Evolutionary conservation across 2,329 filamentous ascomycete genomes (phyloP), one percentile per base, ranked within the genome.

Genomic region (Nakataea oryzae): DNA sequence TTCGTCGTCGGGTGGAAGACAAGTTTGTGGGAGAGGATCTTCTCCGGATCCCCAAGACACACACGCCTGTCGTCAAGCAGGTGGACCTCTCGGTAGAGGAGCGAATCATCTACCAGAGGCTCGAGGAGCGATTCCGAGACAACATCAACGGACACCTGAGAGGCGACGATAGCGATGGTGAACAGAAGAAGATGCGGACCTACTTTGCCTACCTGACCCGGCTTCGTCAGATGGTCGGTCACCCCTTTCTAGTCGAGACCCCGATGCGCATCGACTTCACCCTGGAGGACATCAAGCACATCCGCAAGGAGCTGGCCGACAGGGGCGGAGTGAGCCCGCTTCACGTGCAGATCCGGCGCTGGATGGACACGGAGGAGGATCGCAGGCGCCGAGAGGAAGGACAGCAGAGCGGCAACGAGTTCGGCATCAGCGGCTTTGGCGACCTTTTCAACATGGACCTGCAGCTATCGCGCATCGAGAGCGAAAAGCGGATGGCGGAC

Each of bases 11-110:
- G 21, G 47, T 65, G 3, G 60, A 69, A 0, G 73, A 74, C 34
- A 59, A 56, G 0, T 74, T 75, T 54, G 3, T 73, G 2, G 70
- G 70, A 0, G 21, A 57, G 1, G 55, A 30, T 7, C 70, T 75
- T 3, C 21, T 74, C 3, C 24, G 64, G 0, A 61, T 76, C 24
- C 70, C 70, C 1, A n/a, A 0, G 7, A 58, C 0, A 62, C 30
- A 12, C 14, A 67, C 2, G 6, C 21, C 5, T 17, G 63, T 12
- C 66, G 71, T 14, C 41, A 73, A 29, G 1, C 65, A 62, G 61
- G 54, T 74, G 9, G 64, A 68, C 0, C 59, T 74, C 0, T 70
- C 70, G 0, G 28, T 8, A 0, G 68, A 71, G 26, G 74, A 76
- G 54, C 13, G 56, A 0, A 9, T 60, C n/a, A 57, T 63, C 8